Conservation (phyloP, 345 rosid species). For the Excoecaria cochinchinensis region DNA sequence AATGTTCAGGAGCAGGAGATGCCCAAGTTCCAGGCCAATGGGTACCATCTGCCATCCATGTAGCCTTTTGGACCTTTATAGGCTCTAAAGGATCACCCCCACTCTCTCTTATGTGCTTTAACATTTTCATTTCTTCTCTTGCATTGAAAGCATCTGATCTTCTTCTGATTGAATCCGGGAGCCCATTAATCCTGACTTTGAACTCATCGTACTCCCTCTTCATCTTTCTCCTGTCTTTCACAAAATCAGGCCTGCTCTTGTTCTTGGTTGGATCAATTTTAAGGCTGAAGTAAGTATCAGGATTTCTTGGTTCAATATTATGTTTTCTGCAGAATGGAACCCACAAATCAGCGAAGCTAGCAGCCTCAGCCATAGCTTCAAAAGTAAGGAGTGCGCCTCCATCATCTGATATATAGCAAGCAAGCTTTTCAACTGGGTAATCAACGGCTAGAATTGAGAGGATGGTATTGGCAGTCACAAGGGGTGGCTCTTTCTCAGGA, state of each 20-base stretch:
- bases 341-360: constrained; percentile 91
- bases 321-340: constrained; percentile 94
- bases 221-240: constrained; percentile 78
- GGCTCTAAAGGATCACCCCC: constrained; percentile 73
- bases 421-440: constrained; percentile 83
- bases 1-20: constrained; percentile 52
- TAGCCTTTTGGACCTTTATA: constrained; percentile 65
- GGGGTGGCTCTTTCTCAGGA: constrained; percentile 94
- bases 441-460: constrained; percentile 82
- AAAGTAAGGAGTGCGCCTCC: constrained; percentile 95
- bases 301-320: constrained; percentile 82
- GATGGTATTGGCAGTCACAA: constrained; percentile 81
- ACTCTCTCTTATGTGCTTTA: constrained; percentile 77
- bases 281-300: constrained; percentile 71
- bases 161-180: constrained; percentile 84
- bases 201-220: constrained; percentile 94
- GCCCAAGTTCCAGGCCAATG: constrained; percentile 97
- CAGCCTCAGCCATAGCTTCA: constrained; percentile 99
- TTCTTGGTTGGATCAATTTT: constrained; percentile 89
- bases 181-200: constrained; percentile 86
- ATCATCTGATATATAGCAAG: constrained; percentile 86
- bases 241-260: constrained; percentile 79
- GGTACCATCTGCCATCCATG: constrained; percentile 99
- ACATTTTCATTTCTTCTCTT: constrained; percentile 88
- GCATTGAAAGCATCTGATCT: constrained; percentile 95